Evolutionary conservation across 768 basidiomycete genomes (phyloP), one percentile per base, ranked within the genome.

Genomic region (Boletus patriciae): DNA sequence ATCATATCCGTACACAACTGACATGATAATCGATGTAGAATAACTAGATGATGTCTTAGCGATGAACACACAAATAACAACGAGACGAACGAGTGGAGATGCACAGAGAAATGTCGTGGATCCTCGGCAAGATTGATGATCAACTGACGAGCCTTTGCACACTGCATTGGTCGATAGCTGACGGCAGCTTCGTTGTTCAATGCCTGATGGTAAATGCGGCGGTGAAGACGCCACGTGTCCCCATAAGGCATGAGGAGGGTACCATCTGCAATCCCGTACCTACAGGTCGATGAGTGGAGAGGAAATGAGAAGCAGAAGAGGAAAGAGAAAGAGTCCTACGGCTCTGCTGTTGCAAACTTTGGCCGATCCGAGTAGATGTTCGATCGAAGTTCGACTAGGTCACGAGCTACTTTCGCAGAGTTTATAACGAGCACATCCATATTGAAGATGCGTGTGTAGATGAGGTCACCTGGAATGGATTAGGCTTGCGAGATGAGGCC

Each of bases 221-320:
- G 66, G 31, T 77, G 72, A 33, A 63, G 62, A 27, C 76, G 71
- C 78, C 78, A 79, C 19, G 62, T 65, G 9, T 72, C 66, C 1
- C 75, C 77, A 55, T 79, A 78, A 8, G 64, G 66, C 66, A 75
- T 69, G 18, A 76, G 56, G 25, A 65, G 57, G 9, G 70, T 63
- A 51, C 73, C 69, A 46, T 70, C 69, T 63, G 69, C 71, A 64
- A 77, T 25, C 63, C 76, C 72, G 59, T 73, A 54, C 52, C 68
- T 71, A 19, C 36, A 18, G 8, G 25, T 42, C 25, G 40, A 29
- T 50, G 18, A 38, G 18, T 50, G 15, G 31, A 40, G 19, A 12
- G 12, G 19, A 18, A 15, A 48, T 25, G 11, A 6, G 25, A 34
- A 46, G 25, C 18, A 29, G 11, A 25, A 46, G 25, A 19, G 34